Percentiles rank a stretch among this genome's conserved stretches.
phyloP scores from a whole-genome alignment of 257 asterid genomes.

The Hygrophila difformis region DNA sequence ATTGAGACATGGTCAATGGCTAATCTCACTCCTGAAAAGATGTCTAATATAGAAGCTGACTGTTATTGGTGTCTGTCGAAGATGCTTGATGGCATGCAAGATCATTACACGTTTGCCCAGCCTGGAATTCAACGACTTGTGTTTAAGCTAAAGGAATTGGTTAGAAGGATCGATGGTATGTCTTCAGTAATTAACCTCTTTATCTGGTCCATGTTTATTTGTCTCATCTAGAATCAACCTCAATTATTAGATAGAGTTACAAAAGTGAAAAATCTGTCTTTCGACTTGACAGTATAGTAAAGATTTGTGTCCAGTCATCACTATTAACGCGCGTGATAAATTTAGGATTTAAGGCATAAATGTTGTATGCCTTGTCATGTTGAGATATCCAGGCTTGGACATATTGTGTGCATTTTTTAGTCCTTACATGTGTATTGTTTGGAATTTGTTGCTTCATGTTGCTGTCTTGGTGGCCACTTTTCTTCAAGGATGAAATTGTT shows the following conservation, averaged over 20 bases:
- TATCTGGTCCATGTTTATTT: too few relatives aligned
- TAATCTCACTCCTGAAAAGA: slow-evolving; percentile 60
- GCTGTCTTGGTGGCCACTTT: background rate
- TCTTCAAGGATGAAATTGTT: background rate
- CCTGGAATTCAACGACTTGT: slow-evolving; percentile 98
- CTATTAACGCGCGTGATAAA: too few relatives aligned
- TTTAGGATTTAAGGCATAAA: background rate
- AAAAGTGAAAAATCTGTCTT: too few relatives aligned
- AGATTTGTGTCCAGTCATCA: too few relatives aligned
- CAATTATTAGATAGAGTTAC: too few relatives aligned
- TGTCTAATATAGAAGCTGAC: slow-evolving; percentile 79
- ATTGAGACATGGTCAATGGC: slow-evolving; percentile 66
- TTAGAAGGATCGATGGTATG: slow-evolving; percentile 90
- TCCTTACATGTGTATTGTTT: too few relatives aligned
- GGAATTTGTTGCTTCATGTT: background rate
- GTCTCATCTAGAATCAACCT: too few relatives aligned
- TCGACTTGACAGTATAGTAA: too few relatives aligned
- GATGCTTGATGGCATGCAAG: slow-evolving; percentile 98
- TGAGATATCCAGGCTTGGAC: background rate
- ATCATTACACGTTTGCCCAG: slow-evolving; percentile 98
- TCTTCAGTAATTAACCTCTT: background rate
- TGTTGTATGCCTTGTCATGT: background rate
- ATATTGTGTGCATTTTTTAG: too few relatives aligned
- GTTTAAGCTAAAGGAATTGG: slow-evolving; percentile 92
- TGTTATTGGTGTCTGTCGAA: slow-evolving; percentile 96